A percentile compares a stretch with the other conserved stretches of the same genome.
phyloP scores from a whole-genome alignment of 345 rosid genomes.

The Salix viminalis region DNA sequence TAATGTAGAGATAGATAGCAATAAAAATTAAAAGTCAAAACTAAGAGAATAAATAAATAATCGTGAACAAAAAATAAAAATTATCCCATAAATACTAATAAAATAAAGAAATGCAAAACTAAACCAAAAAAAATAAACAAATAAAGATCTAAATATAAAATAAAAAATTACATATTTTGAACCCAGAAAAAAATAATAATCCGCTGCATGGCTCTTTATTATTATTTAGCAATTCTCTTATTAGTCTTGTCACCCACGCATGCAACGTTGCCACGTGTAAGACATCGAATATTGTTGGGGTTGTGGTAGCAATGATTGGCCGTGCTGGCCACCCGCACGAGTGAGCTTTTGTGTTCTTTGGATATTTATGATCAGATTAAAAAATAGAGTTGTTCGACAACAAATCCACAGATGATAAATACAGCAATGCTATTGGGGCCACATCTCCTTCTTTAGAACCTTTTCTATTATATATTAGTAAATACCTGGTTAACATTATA shows the following conservation, averaged over 20 bases:
- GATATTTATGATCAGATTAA: neutral
- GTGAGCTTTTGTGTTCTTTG: constrained; percentile 4
- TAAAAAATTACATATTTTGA: no score
- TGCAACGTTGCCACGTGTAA: constrained; percentile 11
- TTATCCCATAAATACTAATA: no score
- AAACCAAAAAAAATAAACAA: no score
- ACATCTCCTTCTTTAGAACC: neutral
- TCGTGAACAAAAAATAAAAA: no score
- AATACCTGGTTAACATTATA: no score
- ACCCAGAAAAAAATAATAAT: no score
- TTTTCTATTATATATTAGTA: neutral
- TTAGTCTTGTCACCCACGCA: constrained; percentile 13
- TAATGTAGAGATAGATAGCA: no score
- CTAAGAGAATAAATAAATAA: no score
- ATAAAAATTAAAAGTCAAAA: no score
- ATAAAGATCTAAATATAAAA: no score
- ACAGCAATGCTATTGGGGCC: neutral
- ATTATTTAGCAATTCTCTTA: neutral
- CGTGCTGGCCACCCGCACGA: constrained; percentile 33
- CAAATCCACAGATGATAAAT: neutral
- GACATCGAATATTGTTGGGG: neutral
- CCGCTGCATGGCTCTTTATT: no score
- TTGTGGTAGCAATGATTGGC: constrained; percentile 30
- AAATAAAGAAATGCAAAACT: no score
- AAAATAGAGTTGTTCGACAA: neutral